A percentile compares a stretch with the other conserved stretches of the same genome.
phyloP scores from a whole-genome alignment of 1,284 basidiomycete species.

The Wallemia hederae region DNA sequence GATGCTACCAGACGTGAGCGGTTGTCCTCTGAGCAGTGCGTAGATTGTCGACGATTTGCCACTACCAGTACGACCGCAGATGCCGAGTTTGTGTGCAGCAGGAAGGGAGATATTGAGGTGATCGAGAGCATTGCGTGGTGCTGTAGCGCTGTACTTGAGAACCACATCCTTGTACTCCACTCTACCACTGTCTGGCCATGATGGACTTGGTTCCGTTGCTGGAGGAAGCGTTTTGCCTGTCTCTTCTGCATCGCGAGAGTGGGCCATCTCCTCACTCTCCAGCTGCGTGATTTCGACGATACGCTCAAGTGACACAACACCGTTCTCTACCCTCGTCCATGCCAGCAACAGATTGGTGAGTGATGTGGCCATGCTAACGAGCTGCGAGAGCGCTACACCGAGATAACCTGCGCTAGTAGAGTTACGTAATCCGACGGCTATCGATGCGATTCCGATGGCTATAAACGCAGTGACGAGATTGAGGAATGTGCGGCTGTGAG shows the following conservation, averaged over 20 bases:
- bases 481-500: constrained; percentile 9
- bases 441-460: constrained; percentile 8
- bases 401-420: constrained; percentile 10
- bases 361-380: constrained; percentile 7
- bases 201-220: background rate
- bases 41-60: constrained; percentile 7
- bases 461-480: constrained; percentile 9
- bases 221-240: background rate
- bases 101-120: constrained; percentile 11
- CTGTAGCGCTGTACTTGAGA: constrained; percentile 13
- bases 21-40: constrained; percentile 6
- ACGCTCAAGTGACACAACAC: constrained; percentile 14
- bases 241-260: constrained; percentile 4
- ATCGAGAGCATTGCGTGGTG: constrained; percentile 12
- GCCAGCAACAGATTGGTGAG: constrained; percentile 9
- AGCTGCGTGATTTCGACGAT: constrained; percentile 12
- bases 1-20: constrained; percentile 5
- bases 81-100: constrained; percentile 13
- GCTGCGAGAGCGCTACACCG: constrained; percentile 14
- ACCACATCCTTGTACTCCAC: constrained; percentile 15
- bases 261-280: constrained; percentile 6
- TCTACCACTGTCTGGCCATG: constrained; percentile 13
- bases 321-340: constrained; percentile 15
- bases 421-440: constrained; percentile 10
- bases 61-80: constrained; percentile 6